Evolutionary conservation across 768 basidiomycete species (phyloP), one percentile per base, ranked within the genome.

Genomic region (Hemileccinum rubropunctum): DNA sequence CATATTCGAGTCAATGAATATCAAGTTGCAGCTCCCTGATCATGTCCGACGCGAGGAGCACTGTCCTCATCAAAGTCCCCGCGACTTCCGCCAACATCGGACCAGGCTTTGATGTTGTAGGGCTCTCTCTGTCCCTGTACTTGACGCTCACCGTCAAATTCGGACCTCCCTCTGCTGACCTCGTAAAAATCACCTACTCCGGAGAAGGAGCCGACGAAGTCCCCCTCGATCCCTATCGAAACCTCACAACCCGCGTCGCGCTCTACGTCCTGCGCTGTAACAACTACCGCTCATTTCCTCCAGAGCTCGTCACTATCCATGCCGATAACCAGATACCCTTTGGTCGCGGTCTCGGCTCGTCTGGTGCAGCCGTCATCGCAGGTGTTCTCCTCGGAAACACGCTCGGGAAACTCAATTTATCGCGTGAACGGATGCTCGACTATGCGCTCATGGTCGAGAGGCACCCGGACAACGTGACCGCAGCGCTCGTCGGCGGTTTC

Each of bases 81-180:
- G 93, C 93, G n/a, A 98, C 95, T 2, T 94, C 95, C 55, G 95
- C 95, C 57, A 99, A 99, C 75, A 94, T 99, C 63, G 95, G 95
- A 3, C 95, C 95, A 35, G 95, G 95, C 21, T 99, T 99, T 71
- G 97, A 99, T 68, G 97, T 98, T 55, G 93, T 98, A 57, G 97
- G 97, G n/a, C 86, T 99, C 55, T 95, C 95, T 0, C 83, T 98
- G 20, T 92, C 91, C 1, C 81, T 97, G 27, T 78, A 85, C 58
- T 80, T 98, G 58, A 85, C 82, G 14, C 77, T 98, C 61, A 77
- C 78, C 41, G 85, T 94, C 59, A 75, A 74, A 42, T 62, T 78
- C 12, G 60, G 62, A 2, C 42, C 62, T 26, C 57, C 67, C 8
- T 65, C 74, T n/a, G 72, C 77, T 37, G 51, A 66, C 17, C 73